Evolutionary conservation across 2,329 filamentous ascomycete species (phyloP), one percentile per base, ranked within the genome.

Genomic region (Metarhizium humberi): DNA sequence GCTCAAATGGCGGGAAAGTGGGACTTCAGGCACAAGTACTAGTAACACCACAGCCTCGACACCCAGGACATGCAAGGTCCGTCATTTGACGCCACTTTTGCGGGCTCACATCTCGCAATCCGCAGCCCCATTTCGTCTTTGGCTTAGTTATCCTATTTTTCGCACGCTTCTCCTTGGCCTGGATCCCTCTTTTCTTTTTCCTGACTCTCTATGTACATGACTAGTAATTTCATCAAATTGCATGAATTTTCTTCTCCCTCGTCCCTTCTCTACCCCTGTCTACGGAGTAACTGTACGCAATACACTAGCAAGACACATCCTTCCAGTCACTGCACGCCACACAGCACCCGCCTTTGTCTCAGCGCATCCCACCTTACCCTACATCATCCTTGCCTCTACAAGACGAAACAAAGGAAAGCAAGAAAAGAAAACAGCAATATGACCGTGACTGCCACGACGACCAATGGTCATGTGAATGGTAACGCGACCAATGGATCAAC

Each of bases 401-500:
- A 45, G 20, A 47, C 32, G 29, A 40, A 25, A 25, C 25, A 52
- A 48, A 29, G 3, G 47, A 48, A 34, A 16, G 30, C 42, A 52
- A 25, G 47, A 38, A 25, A 49, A 42, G 50, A 53, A 42, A 36
- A 46, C 16, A 7, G 32, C 10, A 52, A 8, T 14, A 52, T 52
- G 51, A 52, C 38, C 40, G 61, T 59, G 51, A 52, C 38, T 30
- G 61, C 58, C 18, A 50, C 53, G n/a, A 52, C 54, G 49, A 55
- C 61, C 55, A 63, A 61, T 54, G 55, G 61, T 56, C 53, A 53
- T 40, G 48, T 49, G 56, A 42, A 56, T 36, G 54, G 54, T n/a
- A 25, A 55, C 42, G 54, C 38, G 10, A 63, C 62, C 47, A 62
- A 59, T 56, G 59, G 62, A 51, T 60, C 60, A 52, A 54, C 59